These are phyloP conservation scores for Beauveria scarabaeidicola DNA, from an alignment of 2,329 filamentous ascomycete genomes.

Conservation along the genomic window DNA sequence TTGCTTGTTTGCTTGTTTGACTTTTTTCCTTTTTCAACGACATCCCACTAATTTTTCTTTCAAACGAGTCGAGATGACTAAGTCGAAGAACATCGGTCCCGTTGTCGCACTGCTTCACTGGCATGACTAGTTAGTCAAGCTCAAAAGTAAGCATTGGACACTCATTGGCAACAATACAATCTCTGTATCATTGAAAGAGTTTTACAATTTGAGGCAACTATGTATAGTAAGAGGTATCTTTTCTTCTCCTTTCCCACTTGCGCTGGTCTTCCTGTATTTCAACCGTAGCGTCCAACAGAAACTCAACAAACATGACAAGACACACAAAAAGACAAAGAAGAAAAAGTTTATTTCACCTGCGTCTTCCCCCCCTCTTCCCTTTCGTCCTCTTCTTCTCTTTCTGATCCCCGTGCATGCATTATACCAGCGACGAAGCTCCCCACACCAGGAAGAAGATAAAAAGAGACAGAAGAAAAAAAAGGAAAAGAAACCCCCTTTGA, in stretches of 20 bases:
- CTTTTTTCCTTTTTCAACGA: too few relatives aligned
- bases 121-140: background rate
- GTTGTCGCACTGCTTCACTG: background rate
- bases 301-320: background rate
- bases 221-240: slow-evolving; percentile 20
- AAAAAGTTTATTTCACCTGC: slow-evolving; percentile 3
- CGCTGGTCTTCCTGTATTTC: slow-evolving; percentile 21
- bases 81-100: too few relatives aligned
- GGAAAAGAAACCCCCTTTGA: slow-evolving; percentile 37
- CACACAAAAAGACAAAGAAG: slow-evolving; percentile 5
- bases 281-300: slow-evolving; percentile 11
- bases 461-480: slow-evolving; percentile 19
- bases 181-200: slow-evolving; percentile 14
- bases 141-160: background rate
- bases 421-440: slow-evolving; percentile 18
- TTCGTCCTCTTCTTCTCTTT: background rate
- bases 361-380: slow-evolving; percentile 14
- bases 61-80: too few relatives aligned
- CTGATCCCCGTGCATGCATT: slow-evolving; percentile 22
- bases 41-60: too few relatives aligned
- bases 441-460: slow-evolving; percentile 13
- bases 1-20: too few relatives aligned
- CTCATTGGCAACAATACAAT: background rate
- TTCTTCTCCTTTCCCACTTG: slow-evolving; percentile 14
- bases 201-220: slow-evolving; percentile 27